These are phyloP conservation scores for Podaxis pistillaris DNA, from an alignment of 768 basidiomycete genomes.

Conservation along the genomic window DNA sequence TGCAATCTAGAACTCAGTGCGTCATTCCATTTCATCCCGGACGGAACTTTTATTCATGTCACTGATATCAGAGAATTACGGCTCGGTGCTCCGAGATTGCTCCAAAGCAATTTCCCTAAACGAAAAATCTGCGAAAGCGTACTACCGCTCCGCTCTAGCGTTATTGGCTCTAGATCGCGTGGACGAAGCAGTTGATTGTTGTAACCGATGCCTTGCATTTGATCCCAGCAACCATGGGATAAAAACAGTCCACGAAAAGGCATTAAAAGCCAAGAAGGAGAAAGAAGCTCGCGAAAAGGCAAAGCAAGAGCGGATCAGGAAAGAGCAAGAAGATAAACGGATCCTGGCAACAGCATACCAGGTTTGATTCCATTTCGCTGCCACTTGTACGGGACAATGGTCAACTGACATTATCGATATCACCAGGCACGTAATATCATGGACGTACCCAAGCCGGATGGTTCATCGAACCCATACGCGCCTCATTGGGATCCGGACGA, in stretches of 20 bases:
- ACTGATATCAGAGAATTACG: constrained; percentile 71
- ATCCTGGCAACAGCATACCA: constrained; percentile 59
- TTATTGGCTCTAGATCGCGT: constrained; percentile 70
- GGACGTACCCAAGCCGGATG: constrained; percentile 48
- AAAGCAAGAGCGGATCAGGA: constrained; percentile 45
- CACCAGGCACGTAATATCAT: constrained; percentile 74
- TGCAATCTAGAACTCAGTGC: constrained; percentile 87
- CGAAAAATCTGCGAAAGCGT: constrained; percentile 72
- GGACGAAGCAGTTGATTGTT: constrained; percentile 84
- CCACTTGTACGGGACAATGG: neutral
- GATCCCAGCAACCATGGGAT: constrained; percentile 59
- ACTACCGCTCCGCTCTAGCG: constrained; percentile 81
- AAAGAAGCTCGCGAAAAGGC: constrained; percentile 53
- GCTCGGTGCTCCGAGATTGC: constrained; percentile 83
- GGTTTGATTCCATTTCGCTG: constrained; percentile 39
- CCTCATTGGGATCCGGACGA: constrained; percentile 72
- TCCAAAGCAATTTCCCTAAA: constrained; percentile 68
- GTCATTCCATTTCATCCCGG: constrained; percentile 23
- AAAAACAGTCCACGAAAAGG: constrained; percentile 44
- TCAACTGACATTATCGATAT: constrained; percentile 11
- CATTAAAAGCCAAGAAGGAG: constrained; percentile 42
- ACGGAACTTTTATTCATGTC: constrained; percentile 8
- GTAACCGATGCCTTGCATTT: constrained; percentile 61
- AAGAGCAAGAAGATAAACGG: constrained; percentile 50
- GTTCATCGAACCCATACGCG: constrained; percentile 52